Evolutionary conservation across 2,329 filamentous ascomycete species (phyloP).

Genomic region (Hypoxylon sp.): DNA sequence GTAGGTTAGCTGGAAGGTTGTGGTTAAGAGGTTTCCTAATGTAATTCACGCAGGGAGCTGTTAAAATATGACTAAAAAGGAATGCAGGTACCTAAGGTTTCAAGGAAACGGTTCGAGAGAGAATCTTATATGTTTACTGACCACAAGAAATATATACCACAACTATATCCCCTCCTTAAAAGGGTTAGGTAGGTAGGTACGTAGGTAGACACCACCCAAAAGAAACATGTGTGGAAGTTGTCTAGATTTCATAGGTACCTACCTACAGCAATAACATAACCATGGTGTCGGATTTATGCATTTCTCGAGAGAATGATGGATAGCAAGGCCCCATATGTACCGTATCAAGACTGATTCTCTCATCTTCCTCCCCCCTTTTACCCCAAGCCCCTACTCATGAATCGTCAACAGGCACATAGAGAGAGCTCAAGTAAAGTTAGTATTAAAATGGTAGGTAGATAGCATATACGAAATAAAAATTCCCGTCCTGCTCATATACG

Average conservation of each 20-base stretch:
- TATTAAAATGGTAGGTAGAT: background rate
- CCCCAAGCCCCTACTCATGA: background rate
- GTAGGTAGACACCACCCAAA: background rate
- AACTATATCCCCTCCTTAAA: background rate
- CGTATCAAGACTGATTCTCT: background rate
- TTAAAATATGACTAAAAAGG: too few species aligned
- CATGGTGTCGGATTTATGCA: background rate
- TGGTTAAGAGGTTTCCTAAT: background rate
- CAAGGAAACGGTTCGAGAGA: too few species aligned
- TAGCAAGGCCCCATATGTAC: background rate
- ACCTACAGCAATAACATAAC: background rate
- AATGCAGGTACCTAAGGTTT: too few species aligned
- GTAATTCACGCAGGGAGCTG: background rate
- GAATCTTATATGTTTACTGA: background rate
- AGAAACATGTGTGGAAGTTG: too few species aligned
- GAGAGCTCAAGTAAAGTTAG: background rate
- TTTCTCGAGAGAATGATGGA: background rate
- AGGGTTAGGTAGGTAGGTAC: background rate
- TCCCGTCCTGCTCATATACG: too few species aligned
- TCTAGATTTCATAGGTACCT: too few species aligned
- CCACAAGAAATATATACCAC: background rate
- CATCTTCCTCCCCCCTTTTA: background rate
- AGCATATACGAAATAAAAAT: background rate
- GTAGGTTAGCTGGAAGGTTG: background rate
- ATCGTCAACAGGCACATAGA: background rate